These are phyloP conservation scores for Botrytis sinoallii DNA, from an alignment of 2,329 filamentous ascomycete species.

Conservation along the genomic window DNA sequence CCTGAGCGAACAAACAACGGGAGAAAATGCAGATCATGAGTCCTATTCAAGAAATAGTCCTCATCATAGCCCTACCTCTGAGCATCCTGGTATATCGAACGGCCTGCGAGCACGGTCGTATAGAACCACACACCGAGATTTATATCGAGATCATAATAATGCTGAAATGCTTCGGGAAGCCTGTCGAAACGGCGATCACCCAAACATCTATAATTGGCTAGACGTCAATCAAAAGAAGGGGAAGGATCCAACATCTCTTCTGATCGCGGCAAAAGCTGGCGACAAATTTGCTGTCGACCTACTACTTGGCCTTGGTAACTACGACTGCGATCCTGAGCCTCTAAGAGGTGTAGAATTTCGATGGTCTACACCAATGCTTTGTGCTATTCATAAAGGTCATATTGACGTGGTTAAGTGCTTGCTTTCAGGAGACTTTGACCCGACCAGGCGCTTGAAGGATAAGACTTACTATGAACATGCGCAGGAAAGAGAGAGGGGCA, in stretches of 20 bases:
- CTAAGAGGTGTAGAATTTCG: slow-evolving; percentile 57
- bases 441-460: slow-evolving; percentile 70
- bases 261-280: slow-evolving; percentile 86
- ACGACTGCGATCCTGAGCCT: slow-evolving; percentile 67
- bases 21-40: slow-evolving; percentile 41
- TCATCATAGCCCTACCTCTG: slow-evolving; percentile 51
- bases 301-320: slow-evolving; percentile 49
- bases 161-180: slow-evolving; percentile 48
- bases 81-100: slow-evolving; percentile 37
- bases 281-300: slow-evolving; percentile 57
- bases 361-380: slow-evolving; percentile 86
- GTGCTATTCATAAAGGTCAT: slow-evolving; percentile 86
- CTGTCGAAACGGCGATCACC: slow-evolving; percentile 58
- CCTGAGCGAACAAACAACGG: slow-evolving; percentile 50
- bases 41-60: slow-evolving; percentile 58
- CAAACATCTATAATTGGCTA: slow-evolving; percentile 59
- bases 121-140: slow-evolving; percentile 61
- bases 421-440: slow-evolving; percentile 79
- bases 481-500: slow-evolving; percentile 62
- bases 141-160: slow-evolving; percentile 62
- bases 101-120: slow-evolving; percentile 50
- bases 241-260: slow-evolving; percentile 81
- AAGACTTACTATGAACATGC: slow-evolving; percentile 87
- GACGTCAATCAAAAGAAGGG: slow-evolving; percentile 47
- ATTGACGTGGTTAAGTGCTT: slow-evolving; percentile 80